Base-by-base conservation (phyloP, 2,329 filamentous ascomycete species). In the Huntiella moniliformis region DNA sequence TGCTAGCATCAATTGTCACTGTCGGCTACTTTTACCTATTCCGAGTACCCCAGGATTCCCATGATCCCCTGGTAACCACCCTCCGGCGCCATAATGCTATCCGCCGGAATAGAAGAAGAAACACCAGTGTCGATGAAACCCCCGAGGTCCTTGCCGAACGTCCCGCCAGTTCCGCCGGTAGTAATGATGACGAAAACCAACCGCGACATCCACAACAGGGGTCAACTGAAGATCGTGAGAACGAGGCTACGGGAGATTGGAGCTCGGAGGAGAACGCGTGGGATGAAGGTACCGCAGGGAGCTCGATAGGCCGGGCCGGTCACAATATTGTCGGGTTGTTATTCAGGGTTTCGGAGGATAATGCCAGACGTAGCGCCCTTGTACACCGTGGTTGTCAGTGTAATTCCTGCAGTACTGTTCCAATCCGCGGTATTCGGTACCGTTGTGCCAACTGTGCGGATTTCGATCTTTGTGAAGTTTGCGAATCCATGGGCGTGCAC, bases 371-470 rank as follows among this genome's bases (percentile, higher is more conserved):
- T 44, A 88, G 91, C 57, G 82, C 85, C 15, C 94, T 91, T 56
- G 80, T 95, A 16, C 91, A 98, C 59, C 74, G 88, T 10, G 88
- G 91, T 10, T 92, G 93, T 50, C 81, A 80, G 34, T 98, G 91
- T 59, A 94, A 96, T 59, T 77, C 77, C 42, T 98, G 91, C 55
- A 82, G 82, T 46, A 77, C 82, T 55, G 77, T 83, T 42, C 88
- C 91, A 10, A 96, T 98, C 51, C 79, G 84, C 44, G 91, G 91
- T 12, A 81, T 94, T 50, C 76, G 91, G 48, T 98, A 93, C 64
- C 81, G 87, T 50, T 98, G 91, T 61, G 79, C 86, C 54, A 96
- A 98, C 63, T 98, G 91, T 58, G 77, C 83, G 52, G 88, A 98
- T 61, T 96, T 86, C 58, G 91, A 98, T 58, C 74, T 98, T 2